A percentile compares a stretch with the other conserved stretches of the same genome.
Evolutionary conservation across 225 moss, liverwort and hornwort species (phyloP).

Genomic region (Polytrichum formosum): DNA sequence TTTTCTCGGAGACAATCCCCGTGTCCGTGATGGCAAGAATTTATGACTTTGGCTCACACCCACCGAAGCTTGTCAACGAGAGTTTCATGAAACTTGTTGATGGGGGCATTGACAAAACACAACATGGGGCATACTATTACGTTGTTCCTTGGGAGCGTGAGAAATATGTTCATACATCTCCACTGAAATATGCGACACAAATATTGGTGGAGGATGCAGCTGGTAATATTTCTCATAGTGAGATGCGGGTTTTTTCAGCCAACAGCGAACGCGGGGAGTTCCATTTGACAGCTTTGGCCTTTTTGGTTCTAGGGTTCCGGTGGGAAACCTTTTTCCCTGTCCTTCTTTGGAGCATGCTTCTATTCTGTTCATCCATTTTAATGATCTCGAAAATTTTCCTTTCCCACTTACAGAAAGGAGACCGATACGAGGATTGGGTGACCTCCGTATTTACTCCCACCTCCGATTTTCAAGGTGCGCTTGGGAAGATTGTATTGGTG

Average conservation of each 20-base stretch:
- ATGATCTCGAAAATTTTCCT: conserved; percentile 58
- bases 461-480: conserved; percentile 17
- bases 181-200: conserved; percentile 67
- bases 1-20: conserved; percentile 66
- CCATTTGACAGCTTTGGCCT: conserved; percentile 52
- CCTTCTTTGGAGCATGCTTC: conserved; percentile 56
- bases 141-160: conserved; percentile 53
- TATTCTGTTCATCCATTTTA: conserved; percentile 44
- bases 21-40: conserved; percentile 57
- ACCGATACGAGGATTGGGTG: conserved; percentile 59
- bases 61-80: conserved; percentile 44
- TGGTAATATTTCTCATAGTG: conserved; percentile 37
- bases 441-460: conserved; percentile 55
- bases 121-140: conserved; percentile 56
- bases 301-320: conserved; percentile 55
- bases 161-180: conserved; percentile 43
- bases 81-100: conserved; percentile 43
- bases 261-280: conserved; percentile 53
- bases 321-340: conserved; percentile 63
- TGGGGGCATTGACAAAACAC: conserved; percentile 16
- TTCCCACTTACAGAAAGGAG: conserved; percentile 48
- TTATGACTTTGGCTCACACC: conserved; percentile 43
- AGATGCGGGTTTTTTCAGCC: conserved; percentile 72
- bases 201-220: conserved; percentile 41
- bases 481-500: conserved; percentile 48